These are phyloP conservation scores for Hericium alpestre DNA, from an alignment of 768 basidiomycete species.

Conservation along the genomic window DNA sequence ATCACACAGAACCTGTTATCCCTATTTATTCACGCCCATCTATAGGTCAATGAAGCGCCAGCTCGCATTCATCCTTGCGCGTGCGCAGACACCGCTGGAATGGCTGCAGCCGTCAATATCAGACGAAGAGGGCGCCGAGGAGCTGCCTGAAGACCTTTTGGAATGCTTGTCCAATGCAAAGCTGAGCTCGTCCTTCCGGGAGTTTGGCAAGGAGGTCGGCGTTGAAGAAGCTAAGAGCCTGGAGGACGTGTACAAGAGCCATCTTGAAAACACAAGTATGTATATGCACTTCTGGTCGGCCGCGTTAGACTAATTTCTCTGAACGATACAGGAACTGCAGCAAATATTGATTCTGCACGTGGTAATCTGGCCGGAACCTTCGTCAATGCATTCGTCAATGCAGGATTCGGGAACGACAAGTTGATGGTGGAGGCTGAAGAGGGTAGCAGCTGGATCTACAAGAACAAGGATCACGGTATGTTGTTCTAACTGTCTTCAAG, in stretches of 20 bases:
- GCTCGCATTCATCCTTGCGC: conserved; percentile 86
- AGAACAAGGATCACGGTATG: conserved; percentile 96
- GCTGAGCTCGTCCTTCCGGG: conserved; percentile 74
- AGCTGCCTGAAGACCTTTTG: conserved; percentile 67
- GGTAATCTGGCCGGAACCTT: conserved; percentile 94
- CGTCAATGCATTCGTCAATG: conserved; percentile 98
- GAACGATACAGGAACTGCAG: conserved; percentile 42
- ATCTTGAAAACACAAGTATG: conserved; percentile 82
- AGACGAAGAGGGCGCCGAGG: conserved; percentile 38
- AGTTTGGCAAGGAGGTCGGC: conserved; percentile 89
- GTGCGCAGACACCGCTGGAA: conserved; percentile 82
- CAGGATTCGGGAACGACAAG: conserved; percentile 97
- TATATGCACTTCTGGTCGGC: conserved; percentile 2
- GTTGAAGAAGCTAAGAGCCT: conserved; percentile 83
- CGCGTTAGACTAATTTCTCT: not conserved
- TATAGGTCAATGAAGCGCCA: conserved; percentile 84
- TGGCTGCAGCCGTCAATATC: conserved; percentile 62
- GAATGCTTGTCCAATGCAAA: conserved; percentile 82
- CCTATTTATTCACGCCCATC: not conserved
- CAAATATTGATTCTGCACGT: conserved; percentile 85
- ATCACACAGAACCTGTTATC: not conserved
- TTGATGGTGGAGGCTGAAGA: conserved; percentile 95
- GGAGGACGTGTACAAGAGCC: conserved; percentile 96
- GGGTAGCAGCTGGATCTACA: conserved; percentile 98
- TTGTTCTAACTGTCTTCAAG: not conserved